A percentile compares a stretch with the other conserved stretches of the same genome.
Evolutionary conservation across 179 eudicot species (phyloP).

Genomic region (Sideroxylon spinosum): DNA sequence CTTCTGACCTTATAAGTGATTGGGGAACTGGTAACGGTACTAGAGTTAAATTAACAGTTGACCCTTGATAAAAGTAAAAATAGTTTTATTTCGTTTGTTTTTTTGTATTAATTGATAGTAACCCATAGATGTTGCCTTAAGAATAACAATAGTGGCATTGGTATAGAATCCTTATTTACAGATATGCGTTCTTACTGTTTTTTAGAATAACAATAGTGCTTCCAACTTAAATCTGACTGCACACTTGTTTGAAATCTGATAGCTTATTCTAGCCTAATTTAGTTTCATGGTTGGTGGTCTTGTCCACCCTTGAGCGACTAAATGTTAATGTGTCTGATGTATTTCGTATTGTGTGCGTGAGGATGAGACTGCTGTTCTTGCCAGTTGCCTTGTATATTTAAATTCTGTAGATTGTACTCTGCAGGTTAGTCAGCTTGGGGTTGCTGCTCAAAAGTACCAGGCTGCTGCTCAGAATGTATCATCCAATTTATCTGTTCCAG

Average conservation of each 20-base stretch:
- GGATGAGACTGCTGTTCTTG: neutral
- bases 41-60: too few relatives aligned
- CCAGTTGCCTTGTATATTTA: neutral
- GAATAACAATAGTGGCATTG: neutral
- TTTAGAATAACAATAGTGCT: neutral
- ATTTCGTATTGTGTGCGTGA: neutral
- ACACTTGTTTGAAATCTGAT: neutral
- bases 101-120: neutral
- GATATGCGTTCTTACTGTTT: neutral
- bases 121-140: neutral
- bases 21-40: too few relatives aligned
- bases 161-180: neutral
- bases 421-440: slow-evolving; percentile 31
- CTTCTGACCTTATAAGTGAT: too few relatives aligned
- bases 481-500: slow-evolving; percentile 59
- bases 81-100: too few relatives aligned
- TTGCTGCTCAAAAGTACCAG: slow-evolving; percentile 50
- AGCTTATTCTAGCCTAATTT: neutral
- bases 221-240: neutral
- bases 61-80: too few relatives aligned
- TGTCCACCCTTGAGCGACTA: neutral
- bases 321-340: neutral
- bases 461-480: slow-evolving; percentile 80
- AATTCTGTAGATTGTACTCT: neutral
- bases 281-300: neutral